A percentile compares a stretch with the other conserved stretches of the same genome.
phyloP scores from a whole-genome alignment of 1,284 basidiomycete species.

The Coriolopsis trogii region DNA sequence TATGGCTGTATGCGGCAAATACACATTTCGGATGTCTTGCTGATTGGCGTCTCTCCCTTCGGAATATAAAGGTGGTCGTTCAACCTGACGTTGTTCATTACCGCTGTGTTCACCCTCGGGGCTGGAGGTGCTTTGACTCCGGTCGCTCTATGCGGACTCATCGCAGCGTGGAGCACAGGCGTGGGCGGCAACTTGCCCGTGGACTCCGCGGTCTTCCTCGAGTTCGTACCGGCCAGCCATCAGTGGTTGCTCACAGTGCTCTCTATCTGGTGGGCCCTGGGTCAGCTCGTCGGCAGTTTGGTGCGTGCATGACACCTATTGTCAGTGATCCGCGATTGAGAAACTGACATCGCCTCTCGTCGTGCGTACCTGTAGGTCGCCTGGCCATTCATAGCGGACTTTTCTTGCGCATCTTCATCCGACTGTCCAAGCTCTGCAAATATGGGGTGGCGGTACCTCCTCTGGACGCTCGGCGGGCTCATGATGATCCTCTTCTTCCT shows the following conservation, averaged over 20 bases:
- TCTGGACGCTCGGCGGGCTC: constrained; percentile 63
- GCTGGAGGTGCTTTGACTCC: constrained; percentile 61
- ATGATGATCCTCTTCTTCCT: constrained; percentile 65
- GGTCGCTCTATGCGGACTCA: constrained; percentile 53
- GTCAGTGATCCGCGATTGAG: constrained; percentile 32
- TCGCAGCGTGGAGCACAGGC: constrained; percentile 61
- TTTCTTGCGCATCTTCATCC: constrained; percentile 51
- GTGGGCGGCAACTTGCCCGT: constrained; percentile 79
- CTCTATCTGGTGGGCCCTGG: constrained; percentile 68
- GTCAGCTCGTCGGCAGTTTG: constrained; percentile 60
- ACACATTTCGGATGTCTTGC: too few species aligned
- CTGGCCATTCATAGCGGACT: constrained; percentile 68
- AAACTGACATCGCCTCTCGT: too few species aligned
- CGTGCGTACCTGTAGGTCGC: constrained; percentile 45
- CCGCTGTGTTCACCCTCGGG: constrained; percentile 66
- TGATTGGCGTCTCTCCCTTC: background rate
- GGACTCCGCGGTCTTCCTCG: constrained; percentile 78
- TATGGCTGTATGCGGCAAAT: too few species aligned
- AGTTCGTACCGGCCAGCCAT: constrained; percentile 61
- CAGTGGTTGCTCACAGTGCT: constrained; percentile 67
- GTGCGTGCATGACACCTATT: constrained; percentile 37
- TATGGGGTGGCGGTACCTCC: constrained; percentile 75
- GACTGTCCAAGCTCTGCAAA: constrained; percentile 51
- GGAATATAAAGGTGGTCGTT: constrained; percentile 58
- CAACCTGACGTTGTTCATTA: constrained; percentile 74